phyloP scores from a whole-genome alignment of 2,329 filamentous ascomycete species.

The Emericellopsis atlantica region DNA sequence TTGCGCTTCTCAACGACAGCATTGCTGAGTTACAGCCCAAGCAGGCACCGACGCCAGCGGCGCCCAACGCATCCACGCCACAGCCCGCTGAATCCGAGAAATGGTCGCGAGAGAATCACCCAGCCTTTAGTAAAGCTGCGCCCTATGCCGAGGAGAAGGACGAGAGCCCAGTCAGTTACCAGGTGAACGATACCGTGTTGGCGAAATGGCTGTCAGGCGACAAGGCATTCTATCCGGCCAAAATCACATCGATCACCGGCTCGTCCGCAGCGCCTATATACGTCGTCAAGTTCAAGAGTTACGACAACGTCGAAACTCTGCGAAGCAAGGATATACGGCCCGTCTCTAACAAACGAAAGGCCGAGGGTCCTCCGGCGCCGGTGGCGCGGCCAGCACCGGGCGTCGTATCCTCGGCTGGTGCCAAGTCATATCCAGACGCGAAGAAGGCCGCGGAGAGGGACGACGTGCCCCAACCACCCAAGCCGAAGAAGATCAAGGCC shows the following conservation, averaged over 20 bases:
- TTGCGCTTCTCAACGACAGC: slow-evolving; percentile 65
- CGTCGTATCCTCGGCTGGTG: slow-evolving; percentile 41
- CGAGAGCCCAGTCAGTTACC: slow-evolving; percentile 47
- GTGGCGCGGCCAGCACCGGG: slow-evolving; percentile 21
- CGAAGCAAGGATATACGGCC: slow-evolving; percentile 75
- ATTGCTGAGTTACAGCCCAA: slow-evolving; percentile 64
- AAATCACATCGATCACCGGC: slow-evolving; percentile 87
- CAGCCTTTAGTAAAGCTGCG: slow-evolving; percentile 51
- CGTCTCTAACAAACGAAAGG: slow-evolving; percentile 71
- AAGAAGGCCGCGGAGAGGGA: slow-evolving; percentile 49
- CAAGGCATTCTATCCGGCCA: slow-evolving; percentile 79
- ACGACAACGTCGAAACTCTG: slow-evolving; percentile 72
- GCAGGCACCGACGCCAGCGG: slow-evolving; percentile 29
- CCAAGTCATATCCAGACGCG: slow-evolving; percentile 47
- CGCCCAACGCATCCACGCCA: slow-evolving; percentile 23
- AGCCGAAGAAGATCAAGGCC: slow-evolving; percentile 82
- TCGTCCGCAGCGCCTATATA: slow-evolving; percentile 87
- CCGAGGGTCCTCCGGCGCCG: slow-evolving; percentile 56
- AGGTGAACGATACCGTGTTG: slow-evolving; percentile 80
- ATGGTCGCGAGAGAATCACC: slow-evolving; percentile 72
- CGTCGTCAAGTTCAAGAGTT: slow-evolving; percentile 88
- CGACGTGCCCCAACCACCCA: slow-evolving; percentile 57
- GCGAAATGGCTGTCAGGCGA: slow-evolving; percentile 89
- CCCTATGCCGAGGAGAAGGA: slow-evolving; percentile 35
- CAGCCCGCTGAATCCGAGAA: slow-evolving; percentile 50